Evolutionary conservation across 192 early-diverging fungal species (phyloP).

Genomic region (Coemansia asiatica): DNA sequence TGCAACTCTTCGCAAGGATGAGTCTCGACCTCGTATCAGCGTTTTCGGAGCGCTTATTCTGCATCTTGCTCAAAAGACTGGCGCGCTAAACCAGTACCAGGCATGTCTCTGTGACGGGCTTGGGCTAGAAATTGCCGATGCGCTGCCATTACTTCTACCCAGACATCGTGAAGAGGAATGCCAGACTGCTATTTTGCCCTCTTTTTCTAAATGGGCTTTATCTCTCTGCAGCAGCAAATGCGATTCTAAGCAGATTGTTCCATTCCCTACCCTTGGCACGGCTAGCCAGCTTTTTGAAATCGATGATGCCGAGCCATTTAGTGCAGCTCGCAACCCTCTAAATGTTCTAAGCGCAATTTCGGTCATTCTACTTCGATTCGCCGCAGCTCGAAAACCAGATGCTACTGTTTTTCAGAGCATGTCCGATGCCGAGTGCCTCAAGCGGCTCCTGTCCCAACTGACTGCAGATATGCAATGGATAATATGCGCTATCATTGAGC

Average conservation of each 20-base stretch:
- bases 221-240: not conserved
- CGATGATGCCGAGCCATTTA: conserved; percentile 27
- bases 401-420: conserved; percentile 19
- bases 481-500: conserved; percentile 11
- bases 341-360: conserved; percentile 16
- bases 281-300: conserved; percentile 30
- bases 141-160: not conserved
- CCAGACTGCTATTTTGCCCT: conserved; percentile 12
- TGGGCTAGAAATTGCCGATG: not conserved
- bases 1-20: conserved; percentile 20
- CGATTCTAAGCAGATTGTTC: not conserved
- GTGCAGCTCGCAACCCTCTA: conserved; percentile 14
- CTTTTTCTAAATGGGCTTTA: conserved; percentile 30
- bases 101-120: conserved; percentile 7
- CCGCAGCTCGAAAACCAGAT: conserved; percentile 4
- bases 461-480: conserved; percentile 38
- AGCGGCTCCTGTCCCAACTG: conserved; percentile 20
- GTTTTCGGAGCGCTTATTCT: conserved; percentile 22
- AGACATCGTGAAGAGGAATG: not conserved
- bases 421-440: conserved; percentile 6
- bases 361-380: conserved; percentile 21
- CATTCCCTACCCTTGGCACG: conserved; percentile 30
- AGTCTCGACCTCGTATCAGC: conserved; percentile 16
- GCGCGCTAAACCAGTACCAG: conserved; percentile 3
- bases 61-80: conserved; percentile 18